Evolutionary conservation across 129 eudicot genomes (phyloP), one percentile per base, ranked within the genome.

Genomic region (Helichrysum umbraculigerum): DNA sequence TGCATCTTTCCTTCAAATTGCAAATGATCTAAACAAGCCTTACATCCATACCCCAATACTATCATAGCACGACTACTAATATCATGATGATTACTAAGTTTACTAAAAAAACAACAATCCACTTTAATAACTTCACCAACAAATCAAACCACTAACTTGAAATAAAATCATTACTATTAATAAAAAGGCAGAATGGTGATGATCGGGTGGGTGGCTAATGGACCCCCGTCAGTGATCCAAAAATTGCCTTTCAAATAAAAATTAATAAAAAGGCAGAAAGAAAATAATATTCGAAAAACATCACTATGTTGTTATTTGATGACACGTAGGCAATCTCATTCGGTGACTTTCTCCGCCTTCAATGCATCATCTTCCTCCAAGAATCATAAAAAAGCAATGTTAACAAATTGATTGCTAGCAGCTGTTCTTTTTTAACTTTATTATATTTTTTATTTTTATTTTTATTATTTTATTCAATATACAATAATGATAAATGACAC

Each of bases 321-420:
- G 78, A 73, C 83, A 79, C 79, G 83, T 79, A 79, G 11, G 62
- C 42, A 72, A 72, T 79, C 73, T 73, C 52, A 79, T 54, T 65
- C 74, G 79, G 74, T 73, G 74, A 79, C 83, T 73, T 79, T 79
- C 74, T 66, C 83, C 83, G 51, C 51, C 83, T 72, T 79, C 83
- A 54, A 79, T 79, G 83, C 77, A 50, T 32, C 72, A 63, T 16
- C 73, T 34, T 44, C 76, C 52, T 34, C 58, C 78, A 25, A 60
- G n/a, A 72, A 58, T 25, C n/a, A 39, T 25, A 25, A 25, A 39
- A 72, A 72, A 72, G 78, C 68, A 70, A 71, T 60, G 54, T 35
- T 41, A 60, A 59, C 44, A 50, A 79, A 79, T 73, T 79, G 68
- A 79, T 72, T 73, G 83, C 73, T 64, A 33, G 73, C 74, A 79